Conservation (phyloP, 2,329 filamentous ascomycete genomes). For the Penicillium sclerotigenum region DNA sequence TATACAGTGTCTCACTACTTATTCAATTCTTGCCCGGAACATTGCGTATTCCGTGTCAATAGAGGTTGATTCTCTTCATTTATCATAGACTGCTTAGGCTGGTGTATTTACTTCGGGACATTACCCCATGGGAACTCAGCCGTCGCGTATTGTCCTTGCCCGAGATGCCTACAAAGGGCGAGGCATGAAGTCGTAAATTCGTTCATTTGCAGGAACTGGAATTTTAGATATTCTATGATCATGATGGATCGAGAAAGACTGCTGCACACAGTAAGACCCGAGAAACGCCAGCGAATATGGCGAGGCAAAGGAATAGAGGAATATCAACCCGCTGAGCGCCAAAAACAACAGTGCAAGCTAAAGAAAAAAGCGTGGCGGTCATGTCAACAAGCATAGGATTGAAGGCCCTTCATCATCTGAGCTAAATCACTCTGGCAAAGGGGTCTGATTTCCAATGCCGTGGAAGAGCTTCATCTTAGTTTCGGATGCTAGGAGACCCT, state of each 20-base stretch:
- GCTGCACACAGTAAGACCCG: neutral
- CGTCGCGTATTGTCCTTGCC: neutral
- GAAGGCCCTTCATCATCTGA: neutral
- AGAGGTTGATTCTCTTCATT: conserved; percentile 2
- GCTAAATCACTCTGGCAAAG: conserved; percentile 14
- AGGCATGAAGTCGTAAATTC: conserved; percentile 1
- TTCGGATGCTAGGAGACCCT: conserved; percentile 47
- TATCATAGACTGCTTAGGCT: neutral
- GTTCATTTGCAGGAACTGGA: conserved; percentile 6
- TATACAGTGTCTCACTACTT: conserved; percentile 16
- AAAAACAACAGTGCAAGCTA: conserved; percentile 4
- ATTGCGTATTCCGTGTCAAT: neutral
- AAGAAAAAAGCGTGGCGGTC: conserved; percentile 14
- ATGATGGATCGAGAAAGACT: neutral
- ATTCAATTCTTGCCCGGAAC: conserved; percentile 5
- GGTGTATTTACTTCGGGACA: neutral
- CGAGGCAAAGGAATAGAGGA: neutral
- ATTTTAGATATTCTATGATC: conserved; percentile 2
- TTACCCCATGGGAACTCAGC: neutral
- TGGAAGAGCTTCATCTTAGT: conserved; percentile 53
- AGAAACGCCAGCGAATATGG: neutral
- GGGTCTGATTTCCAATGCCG: conserved; percentile 33
- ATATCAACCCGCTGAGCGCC: conserved; percentile 13
- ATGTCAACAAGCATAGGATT: conserved; percentile 13
- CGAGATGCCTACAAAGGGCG: neutral